phyloP scores from a whole-genome alignment of 1,139 yeast species.

The Nakaseomyces delphensis region DNA sequence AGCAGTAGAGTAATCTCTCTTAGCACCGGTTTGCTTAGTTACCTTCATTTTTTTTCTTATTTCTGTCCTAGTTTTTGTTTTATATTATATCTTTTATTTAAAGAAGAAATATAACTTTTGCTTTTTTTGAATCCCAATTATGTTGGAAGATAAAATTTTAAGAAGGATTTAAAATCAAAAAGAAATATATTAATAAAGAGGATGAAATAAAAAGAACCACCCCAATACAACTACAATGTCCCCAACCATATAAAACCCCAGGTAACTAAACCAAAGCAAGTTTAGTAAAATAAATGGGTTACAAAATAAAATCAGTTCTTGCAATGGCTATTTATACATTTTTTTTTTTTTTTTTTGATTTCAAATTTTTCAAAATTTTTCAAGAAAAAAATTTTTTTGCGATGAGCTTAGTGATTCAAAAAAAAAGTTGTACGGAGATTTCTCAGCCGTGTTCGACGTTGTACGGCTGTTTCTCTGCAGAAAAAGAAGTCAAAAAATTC shows the following conservation, averaged over 20 bases:
- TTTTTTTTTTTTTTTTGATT: slow-evolving; percentile 6
- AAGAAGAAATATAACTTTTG: too few relatives aligned
- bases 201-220: background rate
- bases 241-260: slow-evolving; percentile 7
- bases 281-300: background rate
- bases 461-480: background rate
- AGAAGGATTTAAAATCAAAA: too few relatives aligned
- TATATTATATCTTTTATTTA: background rate
- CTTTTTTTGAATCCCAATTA: too few relatives aligned
- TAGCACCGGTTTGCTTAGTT: slow-evolving; percentile 11
- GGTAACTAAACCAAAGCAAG: background rate
- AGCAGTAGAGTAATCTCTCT: slow-evolving; percentile 55
- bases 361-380: too few relatives aligned
- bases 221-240: slow-evolving; percentile 4
- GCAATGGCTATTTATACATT: slow-evolving; percentile 12
- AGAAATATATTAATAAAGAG: too few relatives aligned
- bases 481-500: slow-evolving; percentile 8
- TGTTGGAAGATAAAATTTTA: too few relatives aligned
- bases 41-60: slow-evolving; percentile 4
- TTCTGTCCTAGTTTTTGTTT: background rate
- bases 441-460: background rate
- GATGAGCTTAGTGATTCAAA: slow-evolving; percentile 9
- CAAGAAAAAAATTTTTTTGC: too few relatives aligned
- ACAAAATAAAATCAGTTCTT: slow-evolving; percentile 7
- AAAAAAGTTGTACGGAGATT: background rate